Conservation (phyloP, 768 basidiomycete species). For the Leccinum imitatum region DNA sequence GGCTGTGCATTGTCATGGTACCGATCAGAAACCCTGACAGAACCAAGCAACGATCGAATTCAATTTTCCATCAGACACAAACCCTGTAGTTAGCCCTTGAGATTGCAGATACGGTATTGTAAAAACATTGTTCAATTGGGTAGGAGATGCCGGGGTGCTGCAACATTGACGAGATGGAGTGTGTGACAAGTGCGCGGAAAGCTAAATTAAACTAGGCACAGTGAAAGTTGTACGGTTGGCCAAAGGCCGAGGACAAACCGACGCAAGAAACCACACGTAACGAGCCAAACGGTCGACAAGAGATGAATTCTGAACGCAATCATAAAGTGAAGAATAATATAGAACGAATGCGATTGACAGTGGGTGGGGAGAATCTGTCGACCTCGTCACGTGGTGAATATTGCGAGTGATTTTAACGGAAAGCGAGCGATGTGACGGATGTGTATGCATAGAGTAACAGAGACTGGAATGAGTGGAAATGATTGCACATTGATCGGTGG, state of each 20-base stretch:
- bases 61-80: slow-evolving; percentile 15
- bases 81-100: slow-evolving; percentile 32
- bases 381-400: slow-evolving; percentile 49
- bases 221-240: slow-evolving; percentile 27
- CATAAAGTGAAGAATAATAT: slow-evolving; percentile 87
- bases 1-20: slow-evolving; percentile 19
- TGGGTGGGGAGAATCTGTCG: slow-evolving; percentile 50
- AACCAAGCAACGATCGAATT: slow-evolving; percentile 10
- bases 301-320: slow-evolving; percentile 40
- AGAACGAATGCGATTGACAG: slow-evolving; percentile 55
- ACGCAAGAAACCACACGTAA: slow-evolving; percentile 36
- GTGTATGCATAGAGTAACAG: slow-evolving; percentile 59
- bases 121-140: slow-evolving; percentile 41
- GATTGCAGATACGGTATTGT: slow-evolving; percentile 34
- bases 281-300: slow-evolving; percentile 38
- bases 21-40: slow-evolving; percentile 13
- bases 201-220: slow-evolving; percentile 36
- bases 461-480: slow-evolving; percentile 41
- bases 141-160: slow-evolving; percentile 41
- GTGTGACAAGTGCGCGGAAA: slow-evolving; percentile 30
- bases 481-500: slow-evolving; percentile 33
- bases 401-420: slow-evolving; percentile 42
- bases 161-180: slow-evolving; percentile 43
- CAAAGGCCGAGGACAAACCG: slow-evolving; percentile 27
- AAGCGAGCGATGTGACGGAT: slow-evolving; percentile 49